Evolutionary conservation across 179 eudicot genomes (phyloP).

Genomic region (Silene coronaria): DNA sequence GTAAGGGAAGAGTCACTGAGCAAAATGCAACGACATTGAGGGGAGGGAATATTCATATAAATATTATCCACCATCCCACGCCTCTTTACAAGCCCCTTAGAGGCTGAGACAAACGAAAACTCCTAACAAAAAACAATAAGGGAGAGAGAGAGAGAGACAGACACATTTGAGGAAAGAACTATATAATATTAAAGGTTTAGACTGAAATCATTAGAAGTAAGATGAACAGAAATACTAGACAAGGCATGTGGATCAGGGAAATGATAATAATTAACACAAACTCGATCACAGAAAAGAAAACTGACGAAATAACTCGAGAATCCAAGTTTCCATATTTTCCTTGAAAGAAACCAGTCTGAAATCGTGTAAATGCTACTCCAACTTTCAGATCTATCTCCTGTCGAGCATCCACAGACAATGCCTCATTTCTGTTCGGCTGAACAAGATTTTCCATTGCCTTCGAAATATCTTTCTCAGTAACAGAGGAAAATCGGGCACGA

Average conservation of each 20-base stretch:
- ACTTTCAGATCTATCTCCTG: slow-evolving; percentile 98
- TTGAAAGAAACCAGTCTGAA: slow-evolving; percentile 83
- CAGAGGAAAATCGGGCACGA: slow-evolving; percentile 93
- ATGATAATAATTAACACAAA: slow-evolving; percentile 18
- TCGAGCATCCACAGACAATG: slow-evolving; percentile 95
- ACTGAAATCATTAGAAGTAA: not conserved
- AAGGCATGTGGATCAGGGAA: slow-evolving; percentile 12
- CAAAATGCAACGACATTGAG: not conserved
- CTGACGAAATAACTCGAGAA: slow-evolving; percentile 95
- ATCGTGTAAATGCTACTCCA: slow-evolving; percentile 94
- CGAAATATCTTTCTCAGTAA: slow-evolving; percentile 69
- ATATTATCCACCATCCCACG: not conserved
- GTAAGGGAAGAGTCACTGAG: not conserved
- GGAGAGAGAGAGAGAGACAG: not conserved
- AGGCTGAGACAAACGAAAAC: not conserved
- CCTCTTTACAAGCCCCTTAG: not conserved
- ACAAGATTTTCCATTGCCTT: slow-evolving; percentile 84
- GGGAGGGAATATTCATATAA: not conserved
- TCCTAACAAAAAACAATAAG: not conserved
- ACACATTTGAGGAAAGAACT: not conserved
- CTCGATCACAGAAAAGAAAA: slow-evolving; percentile 30
- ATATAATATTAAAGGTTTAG: not conserved
- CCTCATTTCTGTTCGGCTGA: slow-evolving; percentile 78
- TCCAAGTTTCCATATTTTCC: slow-evolving; percentile 97
- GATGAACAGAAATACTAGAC: slow-evolving; percentile 5